A percentile compares a stretch with the other conserved stretches of the same genome.
phyloP scores from a whole-genome alignment of 352 stramenopile species.

The Phytopythium mirpurense region DNA sequence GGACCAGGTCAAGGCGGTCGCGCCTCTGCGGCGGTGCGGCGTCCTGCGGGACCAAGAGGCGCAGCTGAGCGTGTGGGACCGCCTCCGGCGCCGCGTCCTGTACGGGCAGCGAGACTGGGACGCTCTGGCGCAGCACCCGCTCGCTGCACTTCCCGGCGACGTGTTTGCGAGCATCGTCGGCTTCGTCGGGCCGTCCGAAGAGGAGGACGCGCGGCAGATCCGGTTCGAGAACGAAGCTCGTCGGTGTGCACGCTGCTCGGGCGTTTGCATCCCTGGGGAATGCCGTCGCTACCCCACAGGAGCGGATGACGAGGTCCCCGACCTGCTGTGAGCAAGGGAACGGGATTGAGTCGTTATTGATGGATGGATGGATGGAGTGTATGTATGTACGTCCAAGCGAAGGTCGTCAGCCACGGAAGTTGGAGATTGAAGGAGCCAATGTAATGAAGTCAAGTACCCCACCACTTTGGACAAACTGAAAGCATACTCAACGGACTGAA shows the following conservation, averaged over 20 bases:
- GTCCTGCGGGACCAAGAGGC: background rate
- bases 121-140: constrained; percentile 2
- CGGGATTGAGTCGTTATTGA: too few species aligned
- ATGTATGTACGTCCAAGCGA: too few species aligned
- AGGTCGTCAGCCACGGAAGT: too few species aligned
- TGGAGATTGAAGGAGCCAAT: too few species aligned
- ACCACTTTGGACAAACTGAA: too few species aligned
- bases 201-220: constrained; percentile 6
- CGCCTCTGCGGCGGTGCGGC: constrained; percentile 1
- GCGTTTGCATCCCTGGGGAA: constrained; percentile 6
- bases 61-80: background rate
- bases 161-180: constrained; percentile 6
- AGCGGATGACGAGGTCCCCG: background rate
- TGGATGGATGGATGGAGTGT: too few species aligned
- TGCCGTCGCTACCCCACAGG: background rate
- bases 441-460: too few species aligned
- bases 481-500: too few species aligned
- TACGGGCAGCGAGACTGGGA: constrained; percentile 6
- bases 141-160: constrained; percentile 1
- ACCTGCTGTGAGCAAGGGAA: background rate
- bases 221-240: constrained; percentile 6
- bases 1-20: constrained; percentile 5
- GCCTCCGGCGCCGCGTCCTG: background rate
- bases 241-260: constrained; percentile 10
- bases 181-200: constrained; percentile 3